phyloP scores from a whole-genome alignment of 2,329 filamentous ascomycete genomes.

The Aureobasidium namibiae region DNA sequence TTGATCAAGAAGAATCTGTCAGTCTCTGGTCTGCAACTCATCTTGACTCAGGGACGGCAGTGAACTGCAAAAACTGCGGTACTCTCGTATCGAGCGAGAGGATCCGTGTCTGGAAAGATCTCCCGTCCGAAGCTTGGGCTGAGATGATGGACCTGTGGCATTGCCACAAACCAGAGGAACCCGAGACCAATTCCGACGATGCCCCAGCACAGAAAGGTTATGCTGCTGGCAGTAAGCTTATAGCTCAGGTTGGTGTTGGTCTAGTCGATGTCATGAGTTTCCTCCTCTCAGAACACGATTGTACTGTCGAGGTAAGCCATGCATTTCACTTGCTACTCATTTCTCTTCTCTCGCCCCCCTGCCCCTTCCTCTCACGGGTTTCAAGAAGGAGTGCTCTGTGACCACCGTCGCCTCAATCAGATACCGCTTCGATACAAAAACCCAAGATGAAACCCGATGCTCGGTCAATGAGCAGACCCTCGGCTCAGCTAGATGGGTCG shows the following conservation, averaged over 20 bases:
- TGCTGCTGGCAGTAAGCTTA: slow-evolving; percentile 68
- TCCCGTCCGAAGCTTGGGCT: slow-evolving; percentile 95
- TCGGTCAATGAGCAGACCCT: slow-evolving; percentile 7
- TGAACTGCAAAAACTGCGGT: slow-evolving; percentile 24
- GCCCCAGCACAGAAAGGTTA: slow-evolving; percentile 60
- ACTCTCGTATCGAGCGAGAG: slow-evolving; percentile 21
- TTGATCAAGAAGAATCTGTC: slow-evolving; percentile 24
- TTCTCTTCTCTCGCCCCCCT: not conserved
- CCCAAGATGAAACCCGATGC: slow-evolving; percentile 22
- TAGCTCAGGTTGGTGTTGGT: slow-evolving; percentile 57
- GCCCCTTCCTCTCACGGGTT: slow-evolving; percentile 16
- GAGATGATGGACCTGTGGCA: slow-evolving; percentile 99
- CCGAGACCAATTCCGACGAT: slow-evolving; percentile 37
- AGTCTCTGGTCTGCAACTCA: slow-evolving; percentile 37
- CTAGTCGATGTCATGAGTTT: slow-evolving; percentile 78
- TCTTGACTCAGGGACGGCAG: slow-evolving; percentile 20
- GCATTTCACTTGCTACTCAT: slow-evolving; percentile 8
- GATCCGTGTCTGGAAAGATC: slow-evolving; percentile 69
- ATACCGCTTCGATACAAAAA: slow-evolving; percentile 28
- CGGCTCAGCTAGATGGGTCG: slow-evolving; percentile 13
- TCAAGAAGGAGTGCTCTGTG: slow-evolving; percentile 30
- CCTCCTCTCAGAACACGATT: slow-evolving; percentile 61
- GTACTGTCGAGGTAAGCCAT: slow-evolving; percentile 40
- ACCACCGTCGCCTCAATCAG: slow-evolving; percentile 22
- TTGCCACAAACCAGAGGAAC: slow-evolving; percentile 78